A percentile compares a stretch with the other conserved stretches of the same genome.
phyloP scores from a whole-genome alignment of 2,329 filamentous ascomycete genomes.

The Ceratocystiopsis sp. region DNA sequence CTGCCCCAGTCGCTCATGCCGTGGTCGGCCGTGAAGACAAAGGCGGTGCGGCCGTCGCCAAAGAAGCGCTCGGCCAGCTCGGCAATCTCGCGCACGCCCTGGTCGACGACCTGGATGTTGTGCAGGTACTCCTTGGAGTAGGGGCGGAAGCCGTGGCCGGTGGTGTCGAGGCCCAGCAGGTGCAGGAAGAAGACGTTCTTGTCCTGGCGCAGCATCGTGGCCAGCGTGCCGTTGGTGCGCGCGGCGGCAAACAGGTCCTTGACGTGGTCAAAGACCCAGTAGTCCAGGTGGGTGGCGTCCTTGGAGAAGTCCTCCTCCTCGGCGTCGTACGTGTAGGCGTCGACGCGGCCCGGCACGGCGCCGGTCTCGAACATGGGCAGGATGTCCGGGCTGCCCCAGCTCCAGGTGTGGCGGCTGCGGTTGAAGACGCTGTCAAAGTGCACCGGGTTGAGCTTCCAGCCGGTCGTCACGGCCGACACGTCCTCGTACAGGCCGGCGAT shows the following conservation, averaged over 20 bases:
- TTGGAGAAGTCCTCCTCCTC: constrained; percentile 84
- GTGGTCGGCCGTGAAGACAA: constrained; percentile 93
- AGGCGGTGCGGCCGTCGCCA: constrained; percentile 68
- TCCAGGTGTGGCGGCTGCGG: constrained; percentile 90
- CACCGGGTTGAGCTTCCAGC: constrained; percentile 96
- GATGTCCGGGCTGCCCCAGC: constrained; percentile 97
- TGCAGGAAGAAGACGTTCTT: constrained; percentile 93
- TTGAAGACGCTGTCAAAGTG: constrained; percentile 99
- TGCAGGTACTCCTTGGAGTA: constrained; percentile 91
- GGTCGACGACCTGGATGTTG: constrained; percentile 87
- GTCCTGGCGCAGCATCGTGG: constrained; percentile 57
- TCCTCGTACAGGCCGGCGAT: constrained; percentile 97
- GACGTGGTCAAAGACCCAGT: constrained; percentile 92
- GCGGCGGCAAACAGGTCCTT: constrained; percentile 74
- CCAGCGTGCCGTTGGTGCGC: constrained; percentile 57
- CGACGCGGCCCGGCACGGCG: constrained; percentile 72
- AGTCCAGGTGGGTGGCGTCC: constrained; percentile 65
- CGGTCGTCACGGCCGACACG: constrained; percentile 90
- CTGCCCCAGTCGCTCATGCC: constrained; percentile 99
- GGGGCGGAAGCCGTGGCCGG: constrained; percentile 69
- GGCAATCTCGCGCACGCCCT: constrained; percentile 72
- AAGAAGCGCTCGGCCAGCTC: constrained; percentile 77
- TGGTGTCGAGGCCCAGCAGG: constrained; percentile 79
- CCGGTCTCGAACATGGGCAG: constrained; percentile 92
- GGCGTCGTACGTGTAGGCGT: constrained; percentile 68